Base-by-base conservation (phyloP, 1,139 yeast species). In the Suhomyces wounanorum region DNA sequence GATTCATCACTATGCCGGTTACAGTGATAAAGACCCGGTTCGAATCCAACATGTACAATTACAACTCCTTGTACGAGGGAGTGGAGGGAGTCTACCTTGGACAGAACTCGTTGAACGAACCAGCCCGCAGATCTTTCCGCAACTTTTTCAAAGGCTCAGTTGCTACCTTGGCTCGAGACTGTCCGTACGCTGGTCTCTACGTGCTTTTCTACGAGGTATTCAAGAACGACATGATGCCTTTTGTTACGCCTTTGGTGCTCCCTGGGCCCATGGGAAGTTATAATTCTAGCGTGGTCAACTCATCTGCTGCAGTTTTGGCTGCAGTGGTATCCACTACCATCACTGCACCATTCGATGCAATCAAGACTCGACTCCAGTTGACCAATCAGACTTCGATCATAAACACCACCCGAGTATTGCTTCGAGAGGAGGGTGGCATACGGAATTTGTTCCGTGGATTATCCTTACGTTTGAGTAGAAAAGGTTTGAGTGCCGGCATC, bases 151-250 rank as follows among this genome's bases (percentile, higher is more conserved):
- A 82, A 53, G 99, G 99, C 0, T 87, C 88, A 58, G 83, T 88
- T 3, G 96, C 96, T 3, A 94, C 99, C 0, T 81, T 88, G 56
- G 81, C 91, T 16, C 72, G 99, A 55, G 99, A 94, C 68, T 95
- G 97, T 43, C 99, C 99, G 0, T 89, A 94, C 66, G 97, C 99
- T 3, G 99, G 99, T 1, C 66, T 94, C 8, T 94, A 94, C 63
- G 92, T 94, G 31, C 71, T 91, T 44, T 81, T 90, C 53, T 92
- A 92, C 66, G 97, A 92, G 65, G 78, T 83, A 51, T 77, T 84
- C 59, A 92, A 92, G 60, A 70, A 72, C 18, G 59, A 70, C 14
- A 52, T 84, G 28, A 54, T 71, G 40, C 48, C 57, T 8, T 6
- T 66, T 3, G 38, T 58, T 18, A 39, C 48, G 28, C 51, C 52